phyloP scores from a whole-genome alignment of 1,284 basidiomycete genomes.

The Chondrostereum purpureum region DNA sequence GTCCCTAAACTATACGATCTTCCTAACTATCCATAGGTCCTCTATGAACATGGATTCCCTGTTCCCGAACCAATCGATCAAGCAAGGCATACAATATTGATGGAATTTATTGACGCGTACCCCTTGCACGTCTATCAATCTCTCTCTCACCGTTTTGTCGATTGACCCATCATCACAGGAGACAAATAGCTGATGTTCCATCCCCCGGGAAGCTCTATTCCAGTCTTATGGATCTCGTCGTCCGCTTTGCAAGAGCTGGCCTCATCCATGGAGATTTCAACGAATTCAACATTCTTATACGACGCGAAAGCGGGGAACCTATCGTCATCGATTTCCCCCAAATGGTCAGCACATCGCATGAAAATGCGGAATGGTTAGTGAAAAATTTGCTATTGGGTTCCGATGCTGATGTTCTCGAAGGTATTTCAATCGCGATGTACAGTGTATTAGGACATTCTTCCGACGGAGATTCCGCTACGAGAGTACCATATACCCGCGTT shows the following conservation, averaged over 20 bases:
- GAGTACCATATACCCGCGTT: constrained; percentile 82
- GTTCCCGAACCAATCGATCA: constrained; percentile 94
- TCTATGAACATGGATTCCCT: constrained; percentile 92
- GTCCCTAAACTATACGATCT: constrained; percentile 4
- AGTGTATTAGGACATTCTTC: constrained; percentile 95
- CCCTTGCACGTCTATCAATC: constrained; percentile 64
- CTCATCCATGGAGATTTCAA: constrained; percentile 99
- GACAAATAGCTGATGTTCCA: constrained; percentile 81
- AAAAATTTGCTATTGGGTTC: constrained; percentile 7
- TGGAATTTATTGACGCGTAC: constrained; percentile 94
- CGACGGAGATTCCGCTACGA: constrained; percentile 89
- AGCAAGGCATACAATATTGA: constrained; percentile 89
- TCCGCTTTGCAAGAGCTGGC: constrained; percentile 87
- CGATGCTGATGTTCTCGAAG: constrained; percentile 34
- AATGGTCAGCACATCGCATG: constrained; percentile 97
- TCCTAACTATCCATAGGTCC: constrained; percentile 45
- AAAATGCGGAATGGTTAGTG: constrained; percentile 91
- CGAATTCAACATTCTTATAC: constrained; percentile 98
- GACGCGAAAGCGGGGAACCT: constrained; percentile 74
- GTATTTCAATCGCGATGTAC: constrained; percentile 98
- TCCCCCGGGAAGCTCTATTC: constrained; percentile 90
- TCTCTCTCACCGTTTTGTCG: constrained; percentile 1
- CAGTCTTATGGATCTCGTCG: constrained; percentile 90
- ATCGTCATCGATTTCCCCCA: constrained; percentile 98
- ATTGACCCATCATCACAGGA: constrained; percentile 38